Evolutionary conservation across 1,139 yeast species (phyloP).

Genomic region (Suhomyces choctaworum): DNA sequence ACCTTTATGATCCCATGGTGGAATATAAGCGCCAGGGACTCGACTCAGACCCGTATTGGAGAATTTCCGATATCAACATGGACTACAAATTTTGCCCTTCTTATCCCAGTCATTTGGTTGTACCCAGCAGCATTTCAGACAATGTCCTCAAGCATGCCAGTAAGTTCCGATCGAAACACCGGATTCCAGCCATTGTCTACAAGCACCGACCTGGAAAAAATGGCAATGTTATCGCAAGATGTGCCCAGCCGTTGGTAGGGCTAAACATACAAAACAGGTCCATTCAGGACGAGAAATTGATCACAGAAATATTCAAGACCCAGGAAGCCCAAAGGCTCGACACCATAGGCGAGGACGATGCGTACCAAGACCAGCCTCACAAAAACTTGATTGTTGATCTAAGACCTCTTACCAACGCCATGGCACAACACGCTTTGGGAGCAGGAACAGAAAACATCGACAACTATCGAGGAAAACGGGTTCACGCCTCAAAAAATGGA

Average conservation of each 20-base stretch:
- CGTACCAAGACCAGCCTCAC: conserved; percentile 42
- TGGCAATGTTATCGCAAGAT: conserved; percentile 79
- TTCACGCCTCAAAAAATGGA: conserved; percentile 13
- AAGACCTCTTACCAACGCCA: conserved; percentile 89
- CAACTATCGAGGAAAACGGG: conserved; percentile 54
- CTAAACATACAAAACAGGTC: conserved; percentile 78
- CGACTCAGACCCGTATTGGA: conserved; percentile 53
- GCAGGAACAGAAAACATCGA: conserved; percentile 97
- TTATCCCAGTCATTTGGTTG: conserved; percentile 67
- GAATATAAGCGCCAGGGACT: conserved; percentile 75
- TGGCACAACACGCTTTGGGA: conserved; percentile 95
- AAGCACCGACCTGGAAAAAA: conserved; percentile 59
- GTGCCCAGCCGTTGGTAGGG: conserved; percentile 94
- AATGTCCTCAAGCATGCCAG: conserved; percentile 80
- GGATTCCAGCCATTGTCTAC: conserved; percentile 83
- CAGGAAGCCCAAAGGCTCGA: conserved; percentile 36
- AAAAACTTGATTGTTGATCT: conserved; percentile 84
- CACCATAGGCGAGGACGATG: conserved; percentile 19
- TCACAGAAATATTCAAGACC: conserved; percentile 66
- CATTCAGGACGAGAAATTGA: conserved; percentile 83
- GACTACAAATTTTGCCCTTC: conserved; percentile 72
- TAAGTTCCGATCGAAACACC: conserved; percentile 77
- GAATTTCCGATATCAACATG: conserved; percentile 63
- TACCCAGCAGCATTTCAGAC: conserved; percentile 78
- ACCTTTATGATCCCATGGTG: conserved; percentile 54